A percentile compares a stretch with the other conserved stretches of the same genome.
These are phyloP conservation scores for Kodamaea restingae DNA, from an alignment of 805 yeast species.

Conservation along the genomic window DNA sequence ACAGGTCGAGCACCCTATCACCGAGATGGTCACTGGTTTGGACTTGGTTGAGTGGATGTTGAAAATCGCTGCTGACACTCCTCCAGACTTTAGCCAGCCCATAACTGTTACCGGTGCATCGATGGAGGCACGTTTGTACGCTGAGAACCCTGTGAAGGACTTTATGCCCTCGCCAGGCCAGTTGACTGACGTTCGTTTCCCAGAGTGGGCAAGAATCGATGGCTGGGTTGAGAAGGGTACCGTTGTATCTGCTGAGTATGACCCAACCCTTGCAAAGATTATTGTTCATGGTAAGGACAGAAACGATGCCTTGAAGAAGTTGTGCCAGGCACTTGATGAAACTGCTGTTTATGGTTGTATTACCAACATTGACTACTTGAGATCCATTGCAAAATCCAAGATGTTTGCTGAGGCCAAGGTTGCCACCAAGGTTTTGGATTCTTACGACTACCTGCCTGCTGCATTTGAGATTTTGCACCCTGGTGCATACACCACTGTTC, in stretches of 20 bases:
- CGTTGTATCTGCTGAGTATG: slow-evolving; percentile 85
- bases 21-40: slow-evolving; percentile 91
- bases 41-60: slow-evolving; percentile 98
- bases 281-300: slow-evolving; percentile 92
- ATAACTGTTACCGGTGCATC: slow-evolving; percentile 77
- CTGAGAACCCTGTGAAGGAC: slow-evolving; percentile 94
- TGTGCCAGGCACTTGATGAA: slow-evolving; percentile 78
- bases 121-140: slow-evolving; percentile 95
- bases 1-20: slow-evolving; percentile 97
- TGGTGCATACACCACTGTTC: slow-evolving; percentile 88
- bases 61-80: slow-evolving; percentile 79
- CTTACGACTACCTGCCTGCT: slow-evolving; percentile 71
- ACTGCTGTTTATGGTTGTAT: slow-evolving; percentile 86
- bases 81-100: slow-evolving; percentile 68
- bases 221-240: slow-evolving; percentile 93
- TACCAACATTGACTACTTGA: slow-evolving; percentile 84
- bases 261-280: slow-evolving; percentile 93
- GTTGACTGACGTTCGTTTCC: slow-evolving; percentile 78
- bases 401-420: slow-evolving; percentile 84
- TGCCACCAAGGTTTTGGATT: slow-evolving; percentile 82
- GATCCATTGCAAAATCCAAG: slow-evolving; percentile 75
- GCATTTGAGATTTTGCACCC: slow-evolving; percentile 75
- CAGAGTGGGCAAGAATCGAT: slow-evolving; percentile 89
- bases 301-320: slow-evolving; percentile 72
- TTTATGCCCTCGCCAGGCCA: slow-evolving; percentile 97